Conservation (phyloP, 2,329 filamentous ascomycete species). For the Chlorencoelia australis region DNA sequence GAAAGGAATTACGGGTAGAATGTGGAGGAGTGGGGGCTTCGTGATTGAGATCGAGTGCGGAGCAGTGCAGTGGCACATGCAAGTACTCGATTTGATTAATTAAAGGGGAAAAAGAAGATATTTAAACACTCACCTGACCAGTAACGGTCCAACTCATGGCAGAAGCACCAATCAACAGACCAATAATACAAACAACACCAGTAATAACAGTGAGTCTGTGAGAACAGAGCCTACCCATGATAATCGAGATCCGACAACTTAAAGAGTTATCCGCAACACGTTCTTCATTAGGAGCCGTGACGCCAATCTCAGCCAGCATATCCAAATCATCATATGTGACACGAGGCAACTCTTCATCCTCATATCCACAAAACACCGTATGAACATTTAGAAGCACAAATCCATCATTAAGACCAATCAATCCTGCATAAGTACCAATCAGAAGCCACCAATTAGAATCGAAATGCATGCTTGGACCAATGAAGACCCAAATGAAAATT, state of each 20-base stretch:
- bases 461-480: constrained; percentile 31
- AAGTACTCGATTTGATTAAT: too few relatives aligned
- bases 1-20: too few relatives aligned
- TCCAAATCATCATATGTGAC: constrained; percentile 10
- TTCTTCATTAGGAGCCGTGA: not conserved
- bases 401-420: constrained; percentile 35
- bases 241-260: constrained; percentile 17
- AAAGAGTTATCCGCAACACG: constrained; percentile 10
- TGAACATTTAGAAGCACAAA: constrained; percentile 36
- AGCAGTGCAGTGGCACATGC: too few relatives aligned
- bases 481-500: constrained; percentile 29
- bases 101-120: too few relatives aligned
- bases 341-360: constrained; percentile 20
- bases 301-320: constrained; percentile 9
- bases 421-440: constrained; percentile 36
- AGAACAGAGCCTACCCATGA: constrained; percentile 20
- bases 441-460: constrained; percentile 36
- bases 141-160: constrained; percentile 27
- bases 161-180: constrained; percentile 23
- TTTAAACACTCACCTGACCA: too few relatives aligned
- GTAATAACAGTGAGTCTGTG: constrained; percentile 24
- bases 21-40: too few relatives aligned
- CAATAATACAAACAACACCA: constrained; percentile 22
- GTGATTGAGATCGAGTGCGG: too few relatives aligned
- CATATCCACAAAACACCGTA: constrained; percentile 20